phyloP scores from a whole-genome alignment of 345 rosid genomes.

The Cardiospermum halicacabum region DNA sequence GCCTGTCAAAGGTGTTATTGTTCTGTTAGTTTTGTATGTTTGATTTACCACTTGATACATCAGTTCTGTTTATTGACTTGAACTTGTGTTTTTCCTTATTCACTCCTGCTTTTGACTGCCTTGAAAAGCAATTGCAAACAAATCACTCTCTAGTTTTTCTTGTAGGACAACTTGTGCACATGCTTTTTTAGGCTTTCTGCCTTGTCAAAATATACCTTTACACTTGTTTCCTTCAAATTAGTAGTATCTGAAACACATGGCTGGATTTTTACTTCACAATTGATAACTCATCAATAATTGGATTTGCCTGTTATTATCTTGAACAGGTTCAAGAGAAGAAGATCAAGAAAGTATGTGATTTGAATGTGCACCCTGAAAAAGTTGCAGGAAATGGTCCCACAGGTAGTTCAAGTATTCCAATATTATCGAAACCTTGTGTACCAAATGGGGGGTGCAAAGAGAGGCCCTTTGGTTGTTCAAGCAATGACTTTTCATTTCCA shows the following conservation, averaged over 20 bases:
- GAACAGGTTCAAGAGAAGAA: constrained; percentile 91
- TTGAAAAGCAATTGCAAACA: constrained; percentile 1
- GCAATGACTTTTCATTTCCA: constrained; percentile 53
- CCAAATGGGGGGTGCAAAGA: constrained; percentile 56
- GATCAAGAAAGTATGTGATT: constrained; percentile 75
- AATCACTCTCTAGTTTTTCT: background rate
- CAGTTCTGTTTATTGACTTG: too few relatives aligned
- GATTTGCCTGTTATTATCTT: constrained; percentile 10
- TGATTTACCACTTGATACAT: too few relatives aligned
- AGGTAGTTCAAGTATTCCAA: constrained; percentile 41
- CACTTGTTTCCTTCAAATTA: background rate
- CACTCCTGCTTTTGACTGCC: too few relatives aligned
- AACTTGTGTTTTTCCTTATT: too few relatives aligned
- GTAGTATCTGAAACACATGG: background rate
- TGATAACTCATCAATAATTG: background rate
- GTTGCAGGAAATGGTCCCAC: constrained; percentile 39
- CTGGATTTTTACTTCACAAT: background rate
- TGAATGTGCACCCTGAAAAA: constrained; percentile 62
- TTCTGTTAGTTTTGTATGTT: too few relatives aligned
- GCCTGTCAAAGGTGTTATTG: too few relatives aligned
- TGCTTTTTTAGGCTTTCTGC: background rate
- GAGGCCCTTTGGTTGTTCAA: constrained; percentile 24
- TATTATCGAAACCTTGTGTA: constrained; percentile 28
- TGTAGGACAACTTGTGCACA: background rate
- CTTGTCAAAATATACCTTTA: background rate